These are phyloP conservation scores for Zoysia pacifica DNA, from an alignment of 176 grass and related monocot species.

Conservation along the genomic window DNA sequence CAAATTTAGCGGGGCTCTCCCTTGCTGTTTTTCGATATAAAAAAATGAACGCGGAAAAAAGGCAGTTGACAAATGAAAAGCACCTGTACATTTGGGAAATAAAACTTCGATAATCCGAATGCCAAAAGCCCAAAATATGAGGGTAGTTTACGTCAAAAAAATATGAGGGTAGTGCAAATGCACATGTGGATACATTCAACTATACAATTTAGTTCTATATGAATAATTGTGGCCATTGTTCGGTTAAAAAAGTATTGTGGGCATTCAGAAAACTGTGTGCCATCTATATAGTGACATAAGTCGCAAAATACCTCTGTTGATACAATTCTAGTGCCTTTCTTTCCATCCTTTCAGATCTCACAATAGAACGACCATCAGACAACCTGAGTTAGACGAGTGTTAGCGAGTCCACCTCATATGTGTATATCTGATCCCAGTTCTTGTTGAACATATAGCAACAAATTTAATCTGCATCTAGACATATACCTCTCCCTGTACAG, in stretches of 20 bases:
- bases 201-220: conserved; percentile 24
- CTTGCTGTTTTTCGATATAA: no score
- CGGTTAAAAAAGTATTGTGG: background rate
- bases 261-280: background rate
- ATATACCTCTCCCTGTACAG: conserved; percentile 86
- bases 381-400: conserved; percentile 58
- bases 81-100: background rate
- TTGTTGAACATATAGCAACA: background rate
- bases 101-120: conserved; percentile 6
- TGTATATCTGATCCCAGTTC: background rate
- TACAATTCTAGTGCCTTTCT: conserved; percentile 69
- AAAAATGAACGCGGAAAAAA: no score
- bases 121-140: background rate
- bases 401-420: conserved; percentile 1
- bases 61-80: background rate
- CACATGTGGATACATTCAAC: conserved; percentile 5
- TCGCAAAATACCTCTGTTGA: conserved; percentile 62
- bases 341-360: conserved; percentile 94
- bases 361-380: conserved; percentile 61
- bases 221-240: background rate
- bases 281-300: conserved; percentile 11
- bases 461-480: conserved; percentile 28
- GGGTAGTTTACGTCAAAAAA: background rate
- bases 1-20: background rate
- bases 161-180: background rate